These are phyloP conservation scores for Hylodesmum podocarpum DNA, from an alignment of 306 rosid genomes.

Conservation along the genomic window DNA sequence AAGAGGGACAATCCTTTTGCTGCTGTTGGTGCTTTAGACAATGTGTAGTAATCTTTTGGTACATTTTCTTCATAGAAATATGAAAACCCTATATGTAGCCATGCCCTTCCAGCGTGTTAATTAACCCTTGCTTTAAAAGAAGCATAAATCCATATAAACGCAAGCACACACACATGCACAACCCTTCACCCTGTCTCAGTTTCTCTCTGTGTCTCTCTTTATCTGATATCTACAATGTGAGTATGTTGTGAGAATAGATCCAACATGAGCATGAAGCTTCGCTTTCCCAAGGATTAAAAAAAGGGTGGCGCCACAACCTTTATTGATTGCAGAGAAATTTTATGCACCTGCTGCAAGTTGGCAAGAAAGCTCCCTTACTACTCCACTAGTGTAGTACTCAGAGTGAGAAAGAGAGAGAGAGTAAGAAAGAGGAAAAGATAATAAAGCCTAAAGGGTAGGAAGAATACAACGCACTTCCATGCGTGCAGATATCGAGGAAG, in stretches of 20 bases:
- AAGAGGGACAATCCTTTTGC: conserved; percentile 40
- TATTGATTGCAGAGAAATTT: conserved; percentile 89
- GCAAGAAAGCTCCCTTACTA: conserved; percentile 54
- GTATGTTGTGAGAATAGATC: conserved; percentile 32
- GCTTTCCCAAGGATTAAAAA: conserved; percentile 31
- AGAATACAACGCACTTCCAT: conserved; percentile 99
- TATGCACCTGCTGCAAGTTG: conserved; percentile 79
- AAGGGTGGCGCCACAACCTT: conserved; percentile 58
- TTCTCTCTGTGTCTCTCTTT: conserved; percentile 23
- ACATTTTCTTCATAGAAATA: conserved; percentile 23
- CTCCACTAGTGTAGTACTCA: conserved; percentile 49
- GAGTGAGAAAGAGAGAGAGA: conserved; percentile 33
- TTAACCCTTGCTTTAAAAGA: conserved; percentile 28
- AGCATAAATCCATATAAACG: not conserved
- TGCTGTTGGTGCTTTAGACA: conserved; percentile 33
- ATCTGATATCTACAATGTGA: conserved; percentile 13
- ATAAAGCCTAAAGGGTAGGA: conserved; percentile 94
- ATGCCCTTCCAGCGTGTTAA: conserved; percentile 40
- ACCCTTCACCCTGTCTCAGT: conserved; percentile 27
- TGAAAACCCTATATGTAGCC: conserved; percentile 29
- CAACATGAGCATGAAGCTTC: conserved; percentile 47
- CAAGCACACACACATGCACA: conserved; percentile 40
- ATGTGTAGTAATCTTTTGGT: conserved; percentile 46
- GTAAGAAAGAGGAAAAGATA: conserved; percentile 46
- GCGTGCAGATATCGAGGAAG: conserved; percentile 92